These are phyloP conservation scores for Pythium dissotocum DNA, from an alignment of 352 stramenopile genomes.

Conservation along the genomic window DNA sequence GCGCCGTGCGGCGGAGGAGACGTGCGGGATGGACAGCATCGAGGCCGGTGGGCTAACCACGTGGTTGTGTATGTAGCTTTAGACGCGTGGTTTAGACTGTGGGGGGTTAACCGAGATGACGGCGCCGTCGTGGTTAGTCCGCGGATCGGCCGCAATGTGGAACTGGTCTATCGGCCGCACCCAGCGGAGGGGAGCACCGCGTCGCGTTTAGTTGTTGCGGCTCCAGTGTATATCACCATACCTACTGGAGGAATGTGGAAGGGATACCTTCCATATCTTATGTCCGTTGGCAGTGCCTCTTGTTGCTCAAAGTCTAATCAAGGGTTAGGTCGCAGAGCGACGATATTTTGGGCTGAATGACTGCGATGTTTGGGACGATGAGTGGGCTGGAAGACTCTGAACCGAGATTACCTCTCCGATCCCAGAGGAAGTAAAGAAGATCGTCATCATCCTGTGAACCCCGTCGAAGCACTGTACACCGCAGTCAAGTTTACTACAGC, in stretches of 20 bases:
- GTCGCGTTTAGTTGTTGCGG: too few relatives aligned
- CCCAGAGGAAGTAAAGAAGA: background rate
- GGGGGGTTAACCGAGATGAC: background rate
- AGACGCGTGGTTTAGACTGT: background rate
- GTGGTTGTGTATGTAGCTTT: background rate
- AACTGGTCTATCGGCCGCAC: background rate
- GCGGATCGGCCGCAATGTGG: background rate
- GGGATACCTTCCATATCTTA: background rate
- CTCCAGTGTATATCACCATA: too few relatives aligned
- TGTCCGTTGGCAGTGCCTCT: background rate
- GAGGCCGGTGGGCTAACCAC: background rate
- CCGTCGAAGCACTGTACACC: too few relatives aligned
- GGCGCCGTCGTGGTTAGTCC: constrained; percentile 1
- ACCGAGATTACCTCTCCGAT: background rate
- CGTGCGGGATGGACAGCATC: constrained; percentile 36
- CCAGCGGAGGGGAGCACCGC: too few relatives aligned
- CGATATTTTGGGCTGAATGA: too few relatives aligned
- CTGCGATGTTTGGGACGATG: too few relatives aligned
- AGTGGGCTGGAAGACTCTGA: too few relatives aligned
- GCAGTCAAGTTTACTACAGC: background rate
- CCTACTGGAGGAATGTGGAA: too few relatives aligned
- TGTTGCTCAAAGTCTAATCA: too few relatives aligned
- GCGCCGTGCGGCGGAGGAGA: constrained; percentile 22
- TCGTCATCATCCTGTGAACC: background rate
- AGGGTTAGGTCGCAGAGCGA: too few relatives aligned